A percentile compares a stretch with the other conserved stretches of the same genome.
Conservation (phyloP, 2,329 filamentous ascomycete genomes). For the Xylariaceae sp. region DNA sequence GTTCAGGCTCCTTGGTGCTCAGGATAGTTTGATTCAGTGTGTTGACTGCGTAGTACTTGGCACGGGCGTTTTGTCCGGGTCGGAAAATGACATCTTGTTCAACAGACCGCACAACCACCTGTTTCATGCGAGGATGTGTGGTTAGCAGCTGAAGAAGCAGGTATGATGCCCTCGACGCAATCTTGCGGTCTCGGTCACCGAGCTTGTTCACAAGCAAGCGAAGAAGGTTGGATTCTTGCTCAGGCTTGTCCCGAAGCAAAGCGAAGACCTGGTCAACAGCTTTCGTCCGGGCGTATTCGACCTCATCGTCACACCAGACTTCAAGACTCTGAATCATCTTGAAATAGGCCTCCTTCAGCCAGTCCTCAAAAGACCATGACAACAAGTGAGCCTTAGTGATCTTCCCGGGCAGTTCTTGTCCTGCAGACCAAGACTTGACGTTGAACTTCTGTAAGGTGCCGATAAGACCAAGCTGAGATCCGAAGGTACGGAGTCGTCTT, state of each 20-base stretch:
- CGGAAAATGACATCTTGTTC: conserved; percentile 85
- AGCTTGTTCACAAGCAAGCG: conserved; percentile 93
- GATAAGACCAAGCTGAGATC: conserved; percentile 70
- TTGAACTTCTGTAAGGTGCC: conserved; percentile 61
- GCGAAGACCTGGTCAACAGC: conserved; percentile 90
- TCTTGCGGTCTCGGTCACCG: conserved; percentile 91
- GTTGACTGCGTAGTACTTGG: conserved; percentile 93
- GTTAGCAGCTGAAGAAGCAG: conserved; percentile 86
- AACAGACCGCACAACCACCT: conserved; percentile 74
- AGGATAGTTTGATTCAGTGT: conserved; percentile 96
- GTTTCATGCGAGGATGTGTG: conserved; percentile 89
- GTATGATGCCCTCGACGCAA: conserved; percentile 88
- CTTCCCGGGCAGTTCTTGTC: conserved; percentile 66
- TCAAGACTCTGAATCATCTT: conserved; percentile 88
- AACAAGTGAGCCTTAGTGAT: conserved; percentile 75
- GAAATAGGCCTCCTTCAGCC: conserved; percentile 91
- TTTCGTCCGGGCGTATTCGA: conserved; percentile 84
- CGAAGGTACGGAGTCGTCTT: conserved; percentile 74
- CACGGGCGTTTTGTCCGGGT: conserved; percentile 78
- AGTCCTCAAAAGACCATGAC: conserved; percentile 88
- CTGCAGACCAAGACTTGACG: conserved; percentile 56
- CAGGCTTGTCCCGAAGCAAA: conserved; percentile 88
- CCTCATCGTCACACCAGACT: conserved; percentile 89
- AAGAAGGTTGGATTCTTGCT: conserved; percentile 92
- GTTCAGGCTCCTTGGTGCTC: conserved; percentile 72